These are phyloP conservation scores for Cornus suecica DNA, from an alignment of 148 eudicot species.

Conservation along the genomic window DNA sequence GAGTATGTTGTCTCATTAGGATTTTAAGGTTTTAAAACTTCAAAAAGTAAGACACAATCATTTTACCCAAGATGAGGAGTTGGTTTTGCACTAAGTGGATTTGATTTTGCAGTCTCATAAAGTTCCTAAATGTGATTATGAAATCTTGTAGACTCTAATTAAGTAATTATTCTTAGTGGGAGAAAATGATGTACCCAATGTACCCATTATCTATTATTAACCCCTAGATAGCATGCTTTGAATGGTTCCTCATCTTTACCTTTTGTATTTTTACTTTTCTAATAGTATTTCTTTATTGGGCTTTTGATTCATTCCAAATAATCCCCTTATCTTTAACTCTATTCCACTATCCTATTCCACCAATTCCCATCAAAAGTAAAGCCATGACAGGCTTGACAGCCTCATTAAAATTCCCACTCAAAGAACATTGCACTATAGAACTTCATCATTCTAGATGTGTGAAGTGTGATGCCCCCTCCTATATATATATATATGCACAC, in stretches of 20 bases:
- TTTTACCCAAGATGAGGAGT: conserved; percentile 5
- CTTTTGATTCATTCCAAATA: not conserved
- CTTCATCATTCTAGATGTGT: not conserved
- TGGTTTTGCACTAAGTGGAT: not conserved
- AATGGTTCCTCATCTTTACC: too few species aligned
- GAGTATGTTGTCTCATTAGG: not conserved
- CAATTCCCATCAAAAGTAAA: not conserved
- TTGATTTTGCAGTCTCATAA: not conserved
- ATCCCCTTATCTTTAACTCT: not conserved
- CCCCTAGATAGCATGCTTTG: too few species aligned
- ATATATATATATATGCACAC: not conserved
- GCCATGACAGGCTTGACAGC: not conserved
- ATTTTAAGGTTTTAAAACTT: not conserved
- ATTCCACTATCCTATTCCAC: not conserved
- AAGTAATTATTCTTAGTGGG: not conserved
- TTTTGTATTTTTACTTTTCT: not conserved
- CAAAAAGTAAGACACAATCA: not conserved
- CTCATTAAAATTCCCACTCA: not conserved
- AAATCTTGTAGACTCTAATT: not conserved
- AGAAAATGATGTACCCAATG: not conserved
- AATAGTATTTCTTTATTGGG: not conserved
- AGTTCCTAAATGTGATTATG: not conserved
- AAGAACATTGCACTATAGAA: not conserved
- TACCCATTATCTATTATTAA: not conserved
- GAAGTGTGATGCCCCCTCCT: not conserved